phyloP scores from a whole-genome alignment of 1,284 basidiomycete species.

The Trametes hirsuta region DNA sequence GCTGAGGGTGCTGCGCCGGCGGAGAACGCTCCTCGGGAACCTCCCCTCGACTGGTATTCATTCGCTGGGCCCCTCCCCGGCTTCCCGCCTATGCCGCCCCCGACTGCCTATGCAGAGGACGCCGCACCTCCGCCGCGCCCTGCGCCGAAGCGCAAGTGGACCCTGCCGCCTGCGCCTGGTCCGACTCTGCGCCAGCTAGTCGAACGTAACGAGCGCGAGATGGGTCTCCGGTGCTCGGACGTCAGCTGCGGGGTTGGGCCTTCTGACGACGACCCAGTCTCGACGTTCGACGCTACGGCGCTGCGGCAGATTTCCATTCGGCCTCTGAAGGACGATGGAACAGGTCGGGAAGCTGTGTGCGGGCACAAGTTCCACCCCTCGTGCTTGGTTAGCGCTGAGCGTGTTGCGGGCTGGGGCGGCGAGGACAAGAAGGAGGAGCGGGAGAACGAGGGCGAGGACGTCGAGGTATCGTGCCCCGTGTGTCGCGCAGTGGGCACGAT shows the following conservation, averaged over 20 bases:
- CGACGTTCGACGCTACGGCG: slow-evolving; percentile 35
- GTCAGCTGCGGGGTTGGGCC: slow-evolving; percentile 73
- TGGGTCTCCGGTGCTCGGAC: slow-evolving; percentile 70
- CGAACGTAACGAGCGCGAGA: slow-evolving; percentile 65
- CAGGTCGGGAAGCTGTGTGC: slow-evolving; percentile 45
- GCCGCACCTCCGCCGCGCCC: slow-evolving; percentile 16
- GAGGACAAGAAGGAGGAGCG: slow-evolving; percentile 41
- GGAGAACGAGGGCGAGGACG: slow-evolving; percentile 39
- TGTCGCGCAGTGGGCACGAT: slow-evolving; percentile 65
- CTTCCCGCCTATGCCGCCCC: slow-evolving; percentile 14
- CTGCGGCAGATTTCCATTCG: slow-evolving; percentile 52
- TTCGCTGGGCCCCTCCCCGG: slow-evolving; percentile 16
- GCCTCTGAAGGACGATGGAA: slow-evolving; percentile 25
- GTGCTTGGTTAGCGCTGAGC: slow-evolving; percentile 74
- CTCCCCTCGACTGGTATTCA: slow-evolving; percentile 14
- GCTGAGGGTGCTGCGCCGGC: slow-evolving; percentile 1
- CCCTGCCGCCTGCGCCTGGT: slow-evolving; percentile 42
- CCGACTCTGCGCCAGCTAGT: slow-evolving; percentile 66
- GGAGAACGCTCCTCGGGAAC: neutral
- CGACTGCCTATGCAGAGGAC: neutral
- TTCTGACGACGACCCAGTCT: slow-evolving; percentile 69
- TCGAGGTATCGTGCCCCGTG: slow-evolving; percentile 70
- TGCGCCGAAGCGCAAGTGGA: slow-evolving; percentile 38
- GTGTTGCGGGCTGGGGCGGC: slow-evolving; percentile 62
- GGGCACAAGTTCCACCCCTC: slow-evolving; percentile 68